These are phyloP conservation scores for Phytophthora hybrid DNA, from an alignment of 352 stramenopile genomes.

Conservation along the genomic window DNA sequence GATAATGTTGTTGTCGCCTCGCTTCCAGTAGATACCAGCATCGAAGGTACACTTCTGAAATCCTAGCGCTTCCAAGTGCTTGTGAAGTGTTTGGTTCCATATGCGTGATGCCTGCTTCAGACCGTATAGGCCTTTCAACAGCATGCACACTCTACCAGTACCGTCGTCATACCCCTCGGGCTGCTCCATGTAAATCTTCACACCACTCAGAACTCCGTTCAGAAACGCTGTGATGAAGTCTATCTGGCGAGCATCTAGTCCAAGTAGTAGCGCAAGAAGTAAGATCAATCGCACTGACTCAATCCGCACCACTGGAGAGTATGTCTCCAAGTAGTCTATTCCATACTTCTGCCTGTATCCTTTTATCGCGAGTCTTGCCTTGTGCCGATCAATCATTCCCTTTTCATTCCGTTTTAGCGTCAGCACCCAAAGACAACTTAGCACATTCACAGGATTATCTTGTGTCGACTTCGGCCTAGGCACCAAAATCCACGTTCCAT, in stretches of 20 bases:
- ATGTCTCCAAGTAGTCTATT: neutral
- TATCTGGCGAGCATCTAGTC: neutral
- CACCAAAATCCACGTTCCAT: neutral
- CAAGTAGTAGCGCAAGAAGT: neutral
- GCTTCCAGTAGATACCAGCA: slow-evolving; percentile 3
- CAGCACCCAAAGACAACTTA: neutral
- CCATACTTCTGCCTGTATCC: neutral
- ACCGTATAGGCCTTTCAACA: neutral
- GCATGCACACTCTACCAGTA: neutral
- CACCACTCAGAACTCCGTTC: neutral
- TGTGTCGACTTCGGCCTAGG: too few species aligned
- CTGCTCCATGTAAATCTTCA: neutral
- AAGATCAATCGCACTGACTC: neutral
- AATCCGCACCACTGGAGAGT: neutral
- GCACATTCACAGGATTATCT: too few species aligned
- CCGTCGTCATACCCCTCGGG: neutral
- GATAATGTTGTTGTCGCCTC: neutral
- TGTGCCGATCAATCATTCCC: neutral
- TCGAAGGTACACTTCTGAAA: neutral
- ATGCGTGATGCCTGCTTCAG: neutral
- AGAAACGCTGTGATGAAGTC: neutral
- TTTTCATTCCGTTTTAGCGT: neutral
- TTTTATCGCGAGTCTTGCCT: neutral
- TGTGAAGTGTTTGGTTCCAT: neutral
- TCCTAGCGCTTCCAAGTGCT: neutral